Conservation (phyloP, 2,329 filamentous ascomycete genomes). For the Cadophora malorum region DNA sequence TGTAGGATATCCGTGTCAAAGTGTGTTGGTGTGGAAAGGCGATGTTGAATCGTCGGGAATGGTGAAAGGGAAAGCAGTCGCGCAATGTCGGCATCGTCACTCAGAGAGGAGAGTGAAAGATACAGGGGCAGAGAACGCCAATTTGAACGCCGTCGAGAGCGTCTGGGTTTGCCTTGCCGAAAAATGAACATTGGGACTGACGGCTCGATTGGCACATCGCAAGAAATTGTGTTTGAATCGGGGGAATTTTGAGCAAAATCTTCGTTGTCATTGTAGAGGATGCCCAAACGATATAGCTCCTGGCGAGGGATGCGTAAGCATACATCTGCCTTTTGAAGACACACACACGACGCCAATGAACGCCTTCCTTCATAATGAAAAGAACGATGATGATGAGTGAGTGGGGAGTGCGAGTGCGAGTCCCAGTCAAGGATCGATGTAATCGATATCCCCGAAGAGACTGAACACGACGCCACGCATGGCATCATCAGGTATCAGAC, state of each 20-base stretch:
- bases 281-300: constrained; percentile 36
- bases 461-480: constrained; percentile 44
- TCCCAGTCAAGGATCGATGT: constrained; percentile 42
- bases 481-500: constrained; percentile 40
- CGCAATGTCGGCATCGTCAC: constrained; percentile 35
- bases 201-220: constrained; percentile 31
- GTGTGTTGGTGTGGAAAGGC: background rate
- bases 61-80: constrained; percentile 27
- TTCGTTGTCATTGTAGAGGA: constrained; percentile 36
- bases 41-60: constrained; percentile 39
- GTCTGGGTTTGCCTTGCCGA: constrained; percentile 33
- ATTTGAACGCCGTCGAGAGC: constrained; percentile 30
- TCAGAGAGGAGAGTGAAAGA: constrained; percentile 35
- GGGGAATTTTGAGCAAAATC: constrained; percentile 25
- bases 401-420: constrained; percentile 19
- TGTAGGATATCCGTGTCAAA: constrained; percentile 34
- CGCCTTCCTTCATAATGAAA: constrained; percentile 19
- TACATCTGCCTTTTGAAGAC: constrained; percentile 33
- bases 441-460: constrained; percentile 46
- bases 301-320: constrained; percentile 42
- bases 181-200: constrained; percentile 34
- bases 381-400: constrained; percentile 26
- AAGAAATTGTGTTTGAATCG: constrained; percentile 26
- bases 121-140: constrained; percentile 32
- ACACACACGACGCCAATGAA: constrained; percentile 2